A percentile compares a stretch with the other conserved stretches of the same genome.
phyloP scores from a whole-genome alignment of 1,284 basidiomycete species.

The Hortiboletus rubellus region DNA sequence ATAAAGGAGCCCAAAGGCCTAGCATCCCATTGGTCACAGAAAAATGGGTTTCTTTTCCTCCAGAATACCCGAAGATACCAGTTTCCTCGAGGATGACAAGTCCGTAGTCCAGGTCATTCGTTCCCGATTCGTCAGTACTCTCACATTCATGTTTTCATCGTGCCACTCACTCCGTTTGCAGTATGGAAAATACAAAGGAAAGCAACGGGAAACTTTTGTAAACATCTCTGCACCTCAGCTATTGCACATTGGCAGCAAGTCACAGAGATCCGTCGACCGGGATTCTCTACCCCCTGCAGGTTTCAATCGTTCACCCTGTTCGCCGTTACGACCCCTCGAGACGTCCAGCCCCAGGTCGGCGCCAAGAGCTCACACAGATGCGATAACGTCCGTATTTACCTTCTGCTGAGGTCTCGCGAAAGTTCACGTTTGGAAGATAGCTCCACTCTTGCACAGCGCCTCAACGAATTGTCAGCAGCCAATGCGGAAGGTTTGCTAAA shows the following conservation, averaged over 20 bases:
- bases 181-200: conserved; percentile 68
- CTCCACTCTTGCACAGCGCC: conserved; percentile 68
- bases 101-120: conserved; percentile 66
- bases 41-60: conserved; percentile 61
- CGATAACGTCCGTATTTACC: conserved; percentile 59
- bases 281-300: conserved; percentile 11
- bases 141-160: conserved; percentile 18
- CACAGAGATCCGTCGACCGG: conserved; percentile 22
- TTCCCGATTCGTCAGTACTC: conserved; percentile 66
- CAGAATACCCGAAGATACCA: conserved; percentile 44
- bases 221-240: conserved; percentile 25
- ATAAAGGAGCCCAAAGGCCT: background rate
- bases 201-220: conserved; percentile 49
- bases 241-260: conserved; percentile 19
- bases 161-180: conserved; percentile 30
- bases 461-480: conserved; percentile 74
- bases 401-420: conserved; percentile 13
- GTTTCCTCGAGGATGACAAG: conserved; percentile 39
- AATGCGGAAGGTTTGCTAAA: conserved; percentile 74
- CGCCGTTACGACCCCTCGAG: conserved; percentile 27
- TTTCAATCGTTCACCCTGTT: conserved; percentile 15
- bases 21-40: background rate
- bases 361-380: conserved; percentile 52
- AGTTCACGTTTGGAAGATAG: conserved; percentile 39
- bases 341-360: conserved; percentile 19